These are phyloP conservation scores for Selaginella tamariscina DNA, from an alignment of 75 land plant genomes.

Conservation along the genomic window DNA sequence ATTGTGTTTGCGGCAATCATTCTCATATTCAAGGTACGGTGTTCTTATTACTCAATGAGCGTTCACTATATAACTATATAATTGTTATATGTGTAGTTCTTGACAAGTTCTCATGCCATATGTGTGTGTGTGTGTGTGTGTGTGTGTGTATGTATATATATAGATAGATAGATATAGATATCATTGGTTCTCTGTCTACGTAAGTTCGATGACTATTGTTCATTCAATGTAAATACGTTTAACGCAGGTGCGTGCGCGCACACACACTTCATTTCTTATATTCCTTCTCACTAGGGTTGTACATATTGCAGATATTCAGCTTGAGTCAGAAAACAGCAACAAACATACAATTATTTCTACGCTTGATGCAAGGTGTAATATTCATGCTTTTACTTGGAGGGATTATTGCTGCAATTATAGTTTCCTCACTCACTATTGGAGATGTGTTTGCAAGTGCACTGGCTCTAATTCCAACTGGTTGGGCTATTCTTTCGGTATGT, in stretches of 20 bases:
- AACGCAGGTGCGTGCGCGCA: too few species aligned
- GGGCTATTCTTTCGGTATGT: conserved; percentile 87
- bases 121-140: too few species aligned
- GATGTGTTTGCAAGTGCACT: conserved; percentile 71
- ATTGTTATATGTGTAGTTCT: too few species aligned
- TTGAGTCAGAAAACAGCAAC: conserved; percentile 78
- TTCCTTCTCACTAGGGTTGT: too few species aligned
- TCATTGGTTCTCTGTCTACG: too few species aligned
- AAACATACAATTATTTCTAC: conserved; percentile 67
- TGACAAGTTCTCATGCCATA: too few species aligned
- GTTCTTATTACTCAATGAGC: not conserved
- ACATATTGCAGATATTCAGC: conserved; percentile 57
- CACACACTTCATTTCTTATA: too few species aligned
- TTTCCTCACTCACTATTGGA: conserved; percentile 36
- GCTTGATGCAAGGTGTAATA: conserved; percentile 66
- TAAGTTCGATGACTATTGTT: too few species aligned
- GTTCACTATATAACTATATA: too few species aligned
- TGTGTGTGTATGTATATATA: too few species aligned
- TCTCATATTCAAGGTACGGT: conserved; percentile 73
- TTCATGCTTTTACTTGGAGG: conserved; percentile 56
- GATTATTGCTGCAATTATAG: conserved; percentile 37
- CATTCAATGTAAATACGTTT: not conserved
- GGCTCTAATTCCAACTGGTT: conserved; percentile 85
- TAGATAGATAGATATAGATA: too few species aligned
- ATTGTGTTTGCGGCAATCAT: conserved; percentile 52